Base-by-base conservation (phyloP, 768 basidiomycete genomes). In the Lentinula sp. region DNA sequence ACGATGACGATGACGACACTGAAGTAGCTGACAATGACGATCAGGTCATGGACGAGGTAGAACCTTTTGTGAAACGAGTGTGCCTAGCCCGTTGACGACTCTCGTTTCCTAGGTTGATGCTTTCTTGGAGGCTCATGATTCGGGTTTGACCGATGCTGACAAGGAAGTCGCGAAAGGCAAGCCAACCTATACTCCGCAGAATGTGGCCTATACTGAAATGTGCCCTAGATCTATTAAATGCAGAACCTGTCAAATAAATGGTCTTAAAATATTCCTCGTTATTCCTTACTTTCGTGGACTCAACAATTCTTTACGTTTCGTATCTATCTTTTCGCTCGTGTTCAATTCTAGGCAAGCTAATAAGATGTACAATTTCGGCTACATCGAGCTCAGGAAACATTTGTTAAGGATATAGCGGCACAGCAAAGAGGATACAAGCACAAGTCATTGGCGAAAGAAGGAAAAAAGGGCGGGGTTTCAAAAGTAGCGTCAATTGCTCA, bases 91-190 rank as follows among this genome's bases (percentile, higher is more conserved):
- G 60, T 59, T 57, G 31, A 46, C 61, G 31, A 16, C 48, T 57
- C 13, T 21, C 55, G 42, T 31, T 50, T 7, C 46, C 18, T 65
- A 89, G 87, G 91, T 95, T 59, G 94, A 96, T 68, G 94, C 93
- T 0, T 96, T 96, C 81, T 77, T 98, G 48, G 94, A 97, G 68
- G 95, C 92, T 2, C 91, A 98, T 70, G 95, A 93, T 74, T 86
- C 89, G 6, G 91, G 91, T 16, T 76, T 93, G 57, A 85, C 87
- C 3, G 88, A 90, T 62, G 90, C 85, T 3, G 89, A 94, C 67
- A 85, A 88, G 70, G 82, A 84, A 65, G 81, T 89, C 21, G 89
- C 88, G 6, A 86, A 88, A 73, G 91, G 90, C 89, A 64, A 63
- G 80, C 70, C 70, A 48, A 28, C 13, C 21, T 52, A 51, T 62